Conservation (phyloP, 495 filamentous ascomycete genomes). For the Neurospora hispaniola region DNA sequence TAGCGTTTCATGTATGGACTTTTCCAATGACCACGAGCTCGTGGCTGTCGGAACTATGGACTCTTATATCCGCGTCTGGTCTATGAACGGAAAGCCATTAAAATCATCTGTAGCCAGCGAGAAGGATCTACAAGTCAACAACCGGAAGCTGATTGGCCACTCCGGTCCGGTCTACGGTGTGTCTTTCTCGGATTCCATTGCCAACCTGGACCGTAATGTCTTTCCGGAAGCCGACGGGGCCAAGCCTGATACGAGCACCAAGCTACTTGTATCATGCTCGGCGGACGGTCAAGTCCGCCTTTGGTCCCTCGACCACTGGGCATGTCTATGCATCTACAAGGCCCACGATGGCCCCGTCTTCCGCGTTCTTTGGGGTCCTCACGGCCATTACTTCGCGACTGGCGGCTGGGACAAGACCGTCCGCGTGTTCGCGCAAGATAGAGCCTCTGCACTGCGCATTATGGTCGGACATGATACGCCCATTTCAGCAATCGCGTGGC, state of each 20-base stretch:
- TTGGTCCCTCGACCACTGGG: conserved; percentile 86
- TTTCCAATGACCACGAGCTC: conserved; percentile 77
- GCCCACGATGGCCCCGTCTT: conserved; percentile 81
- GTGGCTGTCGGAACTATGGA: conserved; percentile 81
- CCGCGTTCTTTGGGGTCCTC: conserved; percentile 83
- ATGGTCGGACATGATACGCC: conserved; percentile 85
- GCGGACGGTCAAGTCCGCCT: conserved; percentile 79
- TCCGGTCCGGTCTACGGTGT: conserved; percentile 79
- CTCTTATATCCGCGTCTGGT: conserved; percentile 93
- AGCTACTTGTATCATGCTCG: conserved; percentile 75
- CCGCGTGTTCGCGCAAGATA: conserved; percentile 81
- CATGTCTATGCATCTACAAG: conserved; percentile 85
- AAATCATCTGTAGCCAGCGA: conserved; percentile 32
- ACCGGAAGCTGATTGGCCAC: conserved; percentile 82
- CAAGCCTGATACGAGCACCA: conserved; percentile 51
- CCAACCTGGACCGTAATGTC: conserved; percentile 34
- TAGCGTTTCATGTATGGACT: conserved; percentile 84
- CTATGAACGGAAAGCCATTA: conserved; percentile 66
- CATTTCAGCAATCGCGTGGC: conserved; percentile 77
- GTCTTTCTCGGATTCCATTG: conserved; percentile 75
- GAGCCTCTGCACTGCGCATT: conserved; percentile 78
- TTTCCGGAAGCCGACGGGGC: conserved; percentile 30
- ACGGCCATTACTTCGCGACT: conserved; percentile 90
- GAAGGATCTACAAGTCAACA: conserved; percentile 36
- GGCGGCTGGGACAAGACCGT: conserved; percentile 81